Evolutionary conservation across 1,284 basidiomycete species (phyloP).

Genomic region (Irpex sp.): DNA sequence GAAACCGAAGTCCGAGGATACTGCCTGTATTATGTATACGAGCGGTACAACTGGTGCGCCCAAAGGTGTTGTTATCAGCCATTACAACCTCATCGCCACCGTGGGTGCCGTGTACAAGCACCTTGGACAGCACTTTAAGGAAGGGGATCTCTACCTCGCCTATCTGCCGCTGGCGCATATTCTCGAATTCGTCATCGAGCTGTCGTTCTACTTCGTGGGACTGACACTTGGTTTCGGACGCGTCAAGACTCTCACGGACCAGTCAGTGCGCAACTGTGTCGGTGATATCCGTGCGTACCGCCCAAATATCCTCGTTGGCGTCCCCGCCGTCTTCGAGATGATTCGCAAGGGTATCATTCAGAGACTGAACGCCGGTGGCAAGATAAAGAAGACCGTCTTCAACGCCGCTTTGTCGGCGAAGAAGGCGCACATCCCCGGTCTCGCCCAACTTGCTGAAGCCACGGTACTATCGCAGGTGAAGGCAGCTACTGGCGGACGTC

Average conservation of each 20-base stretch:
- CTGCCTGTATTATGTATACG: constrained; percentile 97
- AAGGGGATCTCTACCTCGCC: constrained; percentile 76
- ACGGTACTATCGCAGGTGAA: constrained; percentile 74
- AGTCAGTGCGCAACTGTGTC: constrained; percentile 83
- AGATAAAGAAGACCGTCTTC: constrained; percentile 72
- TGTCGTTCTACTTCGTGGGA: constrained; percentile 59
- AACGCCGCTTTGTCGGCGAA: constrained; percentile 65
- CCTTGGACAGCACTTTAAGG: constrained; percentile 70
- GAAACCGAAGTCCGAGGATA: constrained; percentile 56
- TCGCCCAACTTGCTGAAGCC: constrained; percentile 66
- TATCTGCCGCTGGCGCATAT: constrained; percentile 94
- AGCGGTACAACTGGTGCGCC: constrained; percentile 89
- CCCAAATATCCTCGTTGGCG: constrained; percentile 86
- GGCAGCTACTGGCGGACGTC: constrained; percentile 81
- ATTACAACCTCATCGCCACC: constrained; percentile 83
- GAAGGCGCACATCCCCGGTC: constrained; percentile 60
- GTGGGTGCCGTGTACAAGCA: constrained; percentile 75
- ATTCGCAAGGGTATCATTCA: constrained; percentile 89
- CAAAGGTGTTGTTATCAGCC: constrained; percentile 90
- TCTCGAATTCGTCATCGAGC: constrained; percentile 82
- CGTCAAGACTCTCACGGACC: constrained; percentile 95
- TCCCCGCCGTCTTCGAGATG: constrained; percentile 88
- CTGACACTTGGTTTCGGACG: constrained; percentile 84
- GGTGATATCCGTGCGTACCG: constrained; percentile 84
- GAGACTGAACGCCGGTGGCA: constrained; percentile 69